Conservation (phyloP, 371 early-diverging fungal species). For the Gilbertella persicaria region DNA sequence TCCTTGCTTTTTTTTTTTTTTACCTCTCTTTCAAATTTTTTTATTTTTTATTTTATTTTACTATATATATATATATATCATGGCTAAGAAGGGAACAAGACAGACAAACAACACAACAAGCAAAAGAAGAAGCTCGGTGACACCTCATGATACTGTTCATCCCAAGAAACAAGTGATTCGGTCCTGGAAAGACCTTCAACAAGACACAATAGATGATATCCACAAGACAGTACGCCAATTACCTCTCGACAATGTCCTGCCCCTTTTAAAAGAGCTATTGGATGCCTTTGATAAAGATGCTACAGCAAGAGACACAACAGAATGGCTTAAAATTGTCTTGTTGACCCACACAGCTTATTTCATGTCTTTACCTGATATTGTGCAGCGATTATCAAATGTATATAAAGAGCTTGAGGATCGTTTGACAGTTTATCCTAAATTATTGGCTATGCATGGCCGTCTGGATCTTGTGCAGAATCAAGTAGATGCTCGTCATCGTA, state of each 20-base stretch:
- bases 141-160: no score
- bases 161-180: no score
- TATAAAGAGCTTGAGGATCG: conserved; percentile 66
- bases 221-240: conserved; percentile 20
- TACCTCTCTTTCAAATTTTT: no score
- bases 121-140: no score
- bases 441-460: conserved; percentile 67
- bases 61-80: no score
- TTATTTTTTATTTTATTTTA: no score
- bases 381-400: conserved; percentile 56
- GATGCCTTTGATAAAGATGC: conserved; percentile 19
- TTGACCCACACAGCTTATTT: conserved; percentile 67
- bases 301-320: conserved; percentile 34
- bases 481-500: conserved; percentile 54
- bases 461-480: conserved; percentile 72
- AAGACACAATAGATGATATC: conserved; percentile 23
- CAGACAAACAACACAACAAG: no score
- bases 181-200: no score
- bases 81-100: no score
- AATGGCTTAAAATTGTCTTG: conserved; percentile 73
- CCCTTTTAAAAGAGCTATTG: conserved; percentile 23
- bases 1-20: no score
- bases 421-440: conserved; percentile 52
- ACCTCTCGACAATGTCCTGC: conserved; percentile 21
- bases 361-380: conserved; percentile 61